Percentiles rank a stretch among this genome's conserved stretches.
phyloP scores from a whole-genome alignment of 1,284 basidiomycete genomes.

The Somion occarium region DNA sequence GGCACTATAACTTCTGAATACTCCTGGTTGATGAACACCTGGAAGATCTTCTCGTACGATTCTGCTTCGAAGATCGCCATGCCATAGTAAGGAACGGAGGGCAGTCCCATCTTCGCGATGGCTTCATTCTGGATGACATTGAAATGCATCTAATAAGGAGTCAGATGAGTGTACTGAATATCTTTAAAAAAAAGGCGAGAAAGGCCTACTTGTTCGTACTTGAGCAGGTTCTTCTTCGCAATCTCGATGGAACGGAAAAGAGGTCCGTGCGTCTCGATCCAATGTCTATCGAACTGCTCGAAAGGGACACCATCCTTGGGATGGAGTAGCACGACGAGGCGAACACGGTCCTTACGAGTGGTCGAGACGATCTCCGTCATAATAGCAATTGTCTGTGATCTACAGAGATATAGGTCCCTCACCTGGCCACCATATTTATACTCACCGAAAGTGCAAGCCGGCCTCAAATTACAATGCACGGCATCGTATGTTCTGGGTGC shows the following conservation, averaged over 20 bases:
- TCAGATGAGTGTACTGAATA: background rate
- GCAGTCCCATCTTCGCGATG: conserved; percentile 9
- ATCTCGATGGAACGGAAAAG: conserved; percentile 18
- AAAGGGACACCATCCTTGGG: background rate
- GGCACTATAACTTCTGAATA: conserved; percentile 8
- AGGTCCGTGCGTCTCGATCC: conserved; percentile 18
- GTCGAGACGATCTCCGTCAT: too few species aligned
- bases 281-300: conserved; percentile 11
- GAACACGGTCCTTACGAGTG: background rate
- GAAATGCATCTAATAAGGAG: background rate
- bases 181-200: background rate
- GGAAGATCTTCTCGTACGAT: conserved; percentile 21
- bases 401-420: too few species aligned
- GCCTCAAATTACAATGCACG: too few species aligned
- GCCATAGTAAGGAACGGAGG: conserved; percentile 12
- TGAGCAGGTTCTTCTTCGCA: conserved; percentile 20
- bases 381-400: too few species aligned
- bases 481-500: too few species aligned
- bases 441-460: too few species aligned
- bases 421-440: too few species aligned
- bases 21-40: conserved; percentile 19
- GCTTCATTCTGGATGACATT: background rate
- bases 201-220: conserved; percentile 20
- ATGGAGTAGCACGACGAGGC: conserved; percentile 5
- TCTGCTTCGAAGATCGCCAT: conserved; percentile 21